A percentile compares a stretch with the other conserved stretches of the same genome.
Conservation (phyloP, 345 rosid species). For the Abelmoschus esculentus region DNA sequence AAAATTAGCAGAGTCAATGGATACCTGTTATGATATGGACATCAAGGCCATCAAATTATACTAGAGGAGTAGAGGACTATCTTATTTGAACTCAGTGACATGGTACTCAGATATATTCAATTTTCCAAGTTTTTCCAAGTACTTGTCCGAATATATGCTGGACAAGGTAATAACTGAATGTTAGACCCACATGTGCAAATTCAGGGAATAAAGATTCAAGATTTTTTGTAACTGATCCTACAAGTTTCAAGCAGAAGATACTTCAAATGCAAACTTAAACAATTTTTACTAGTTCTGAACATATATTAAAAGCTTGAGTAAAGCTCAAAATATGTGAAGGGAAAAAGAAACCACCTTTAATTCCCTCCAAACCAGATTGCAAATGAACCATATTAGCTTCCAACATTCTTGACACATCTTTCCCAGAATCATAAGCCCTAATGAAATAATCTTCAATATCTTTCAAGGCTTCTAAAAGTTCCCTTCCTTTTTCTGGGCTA, state of each 20-base stretch:
- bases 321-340: not conserved
- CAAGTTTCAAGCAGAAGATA: not conserved
- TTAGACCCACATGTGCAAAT: slow-evolving; percentile 1
- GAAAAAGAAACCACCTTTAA: slow-evolving; percentile 42
- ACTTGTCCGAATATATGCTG: no score
- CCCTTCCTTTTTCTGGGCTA: slow-evolving; percentile 50
- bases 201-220: not conserved
- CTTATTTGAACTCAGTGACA: no score
- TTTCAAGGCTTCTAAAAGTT: slow-evolving; percentile 60
- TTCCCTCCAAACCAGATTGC: slow-evolving; percentile 45
- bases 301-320: not conserved
- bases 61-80: not conserved
- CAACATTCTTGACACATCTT: slow-evolving; percentile 63
- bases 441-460: slow-evolving; percentile 63
- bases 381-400: slow-evolving; percentile 49
- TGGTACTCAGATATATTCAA: no score
- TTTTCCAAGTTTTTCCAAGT: no score
- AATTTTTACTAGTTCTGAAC: not conserved
- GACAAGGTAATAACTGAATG: not conserved
- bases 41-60: not conserved
- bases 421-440: slow-evolving; percentile 68
- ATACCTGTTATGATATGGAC: not conserved
- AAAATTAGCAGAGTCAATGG: not conserved
- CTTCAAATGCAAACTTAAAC: not conserved
- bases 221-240: no score